These are phyloP conservation scores for Aspergillus ibericus DNA, from an alignment of 2,329 filamentous ascomycete species.

Conservation along the genomic window DNA sequence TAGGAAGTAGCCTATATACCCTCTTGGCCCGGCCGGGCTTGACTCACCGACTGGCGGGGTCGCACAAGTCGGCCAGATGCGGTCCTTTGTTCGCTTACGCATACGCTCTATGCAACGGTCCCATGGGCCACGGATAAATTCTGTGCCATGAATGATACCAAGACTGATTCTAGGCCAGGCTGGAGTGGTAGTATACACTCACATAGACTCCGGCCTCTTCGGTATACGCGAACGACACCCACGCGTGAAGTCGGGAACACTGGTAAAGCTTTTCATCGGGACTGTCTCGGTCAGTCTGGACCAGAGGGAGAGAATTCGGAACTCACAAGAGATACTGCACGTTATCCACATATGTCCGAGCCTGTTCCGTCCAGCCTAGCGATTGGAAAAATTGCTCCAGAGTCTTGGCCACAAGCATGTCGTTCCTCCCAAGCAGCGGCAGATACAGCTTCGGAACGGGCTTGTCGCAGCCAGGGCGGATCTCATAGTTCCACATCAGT, in stretches of 20 bases:
- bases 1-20: not conserved
- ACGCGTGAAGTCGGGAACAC: not conserved
- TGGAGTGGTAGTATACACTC: slow-evolving; percentile 3
- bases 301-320: not conserved
- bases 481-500: not conserved
- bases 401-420: not conserved
- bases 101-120: not conserved
- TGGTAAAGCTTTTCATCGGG: not conserved
- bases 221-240: slow-evolving; percentile 6
- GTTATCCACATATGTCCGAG: not conserved
- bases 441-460: slow-evolving; percentile 3
- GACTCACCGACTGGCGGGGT: not conserved
- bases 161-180: not conserved
- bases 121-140: not conserved
- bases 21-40: not conserved
- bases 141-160: not conserved
- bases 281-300: not conserved
- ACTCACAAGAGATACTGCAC: slow-evolving; percentile 3
- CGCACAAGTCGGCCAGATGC: not conserved
- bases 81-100: not conserved
- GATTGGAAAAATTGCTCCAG: not conserved
- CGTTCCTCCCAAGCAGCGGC: not conserved
- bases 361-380: not conserved
- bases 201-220: slow-evolving; percentile 3
- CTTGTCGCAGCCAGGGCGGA: not conserved